Percentiles rank a stretch among this genome's conserved stretches.
These are phyloP conservation scores for Hypoxylon intermedium DNA, from an alignment of 495 filamentous ascomycete species.

Conservation along the genomic window DNA sequence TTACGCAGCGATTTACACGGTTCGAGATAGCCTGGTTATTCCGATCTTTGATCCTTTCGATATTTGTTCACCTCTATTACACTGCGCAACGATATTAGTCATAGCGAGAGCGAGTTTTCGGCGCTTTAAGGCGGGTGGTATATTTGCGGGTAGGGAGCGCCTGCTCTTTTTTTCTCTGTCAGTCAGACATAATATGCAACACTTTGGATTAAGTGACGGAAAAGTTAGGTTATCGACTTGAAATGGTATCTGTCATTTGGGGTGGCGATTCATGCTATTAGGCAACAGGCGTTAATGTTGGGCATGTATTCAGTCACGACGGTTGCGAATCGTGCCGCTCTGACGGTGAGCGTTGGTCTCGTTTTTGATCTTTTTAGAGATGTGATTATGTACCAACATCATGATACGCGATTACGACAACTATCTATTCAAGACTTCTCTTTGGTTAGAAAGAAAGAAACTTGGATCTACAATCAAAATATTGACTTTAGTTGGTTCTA, in stretches of 20 bases:
- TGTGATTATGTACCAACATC: slow-evolving; percentile 25
- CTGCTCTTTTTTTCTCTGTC: neutral
- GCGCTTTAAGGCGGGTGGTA: slow-evolving; percentile 19
- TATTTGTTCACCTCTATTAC: slow-evolving; percentile 2
- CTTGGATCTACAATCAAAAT: slow-evolving; percentile 14
- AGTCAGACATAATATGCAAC: neutral
- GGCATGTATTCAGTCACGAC: neutral
- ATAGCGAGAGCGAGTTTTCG: slow-evolving; percentile 21
- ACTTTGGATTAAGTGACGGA: slow-evolving; percentile 1
- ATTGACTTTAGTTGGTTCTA: slow-evolving; percentile 4
- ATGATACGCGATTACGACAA: slow-evolving; percentile 28
- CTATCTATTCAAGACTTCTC: slow-evolving; percentile 12
- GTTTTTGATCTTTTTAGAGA: slow-evolving; percentile 26
- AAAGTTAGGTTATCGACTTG: slow-evolving; percentile 1
- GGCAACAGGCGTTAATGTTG: slow-evolving; percentile 28
- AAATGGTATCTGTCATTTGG: slow-evolving; percentile 9
- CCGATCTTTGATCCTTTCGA: slow-evolving; percentile 5
- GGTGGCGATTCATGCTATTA: slow-evolving; percentile 10
- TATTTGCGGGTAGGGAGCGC: slow-evolving; percentile 3
- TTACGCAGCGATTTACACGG: slow-evolving; percentile 26
- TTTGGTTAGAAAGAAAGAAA: slow-evolving; percentile 34
- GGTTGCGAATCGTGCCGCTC: neutral
- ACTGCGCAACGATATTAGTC: neutral
- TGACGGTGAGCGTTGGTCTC: slow-evolving; percentile 13
- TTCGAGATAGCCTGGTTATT: slow-evolving; percentile 22